Evolutionary conservation across 495 filamentous ascomycete genomes (phyloP).

Genomic region (Paragyromitra xinjiangensis): DNA sequence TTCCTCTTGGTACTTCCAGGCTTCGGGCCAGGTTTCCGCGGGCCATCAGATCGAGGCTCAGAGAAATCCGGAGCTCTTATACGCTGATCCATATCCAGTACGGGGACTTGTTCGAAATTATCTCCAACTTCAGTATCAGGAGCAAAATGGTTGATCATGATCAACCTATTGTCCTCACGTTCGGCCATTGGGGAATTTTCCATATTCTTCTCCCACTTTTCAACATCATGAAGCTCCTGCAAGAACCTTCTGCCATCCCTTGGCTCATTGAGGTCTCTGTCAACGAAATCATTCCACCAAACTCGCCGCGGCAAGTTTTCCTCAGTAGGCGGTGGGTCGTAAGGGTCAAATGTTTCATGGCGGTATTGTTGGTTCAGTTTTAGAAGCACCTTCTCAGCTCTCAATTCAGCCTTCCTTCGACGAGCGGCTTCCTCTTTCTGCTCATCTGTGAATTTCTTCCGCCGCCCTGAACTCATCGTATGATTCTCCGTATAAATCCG

Average conservation of each 20-base stretch:
- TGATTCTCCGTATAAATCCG: slow-evolving; percentile 49
- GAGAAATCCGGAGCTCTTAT: slow-evolving; percentile 50
- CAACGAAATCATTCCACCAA: slow-evolving; percentile 58
- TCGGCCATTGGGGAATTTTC: slow-evolving; percentile 40
- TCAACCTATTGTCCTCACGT: slow-evolving; percentile 45
- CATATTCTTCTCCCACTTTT: slow-evolving; percentile 55
- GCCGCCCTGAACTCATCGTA: slow-evolving; percentile 29
- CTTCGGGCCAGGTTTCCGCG: slow-evolving; percentile 46
- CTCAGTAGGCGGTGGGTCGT: slow-evolving; percentile 42
- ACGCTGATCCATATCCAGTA: slow-evolving; percentile 52
- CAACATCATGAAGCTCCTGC: slow-evolving; percentile 53
- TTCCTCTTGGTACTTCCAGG: slow-evolving; percentile 43
- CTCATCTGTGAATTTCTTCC: slow-evolving; percentile 57
- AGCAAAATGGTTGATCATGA: slow-evolving; percentile 58
- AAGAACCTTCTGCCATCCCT: slow-evolving; percentile 49
- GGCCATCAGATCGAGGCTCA: slow-evolving; percentile 25
- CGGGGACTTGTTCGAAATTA: slow-evolving; percentile 52
- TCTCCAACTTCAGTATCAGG: slow-evolving; percentile 51
- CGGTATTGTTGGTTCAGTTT: slow-evolving; percentile 54
- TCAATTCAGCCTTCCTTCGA: slow-evolving; percentile 52
- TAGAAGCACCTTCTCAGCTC: slow-evolving; percentile 45
- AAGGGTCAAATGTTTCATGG: slow-evolving; percentile 44
- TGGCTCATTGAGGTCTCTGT: slow-evolving; percentile 51
- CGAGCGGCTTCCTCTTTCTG: slow-evolving; percentile 56
- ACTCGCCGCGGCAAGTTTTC: slow-evolving; percentile 48